Evolutionary conservation across 768 basidiomycete species (phyloP).

Genomic region (Lentinula boryana): DNA sequence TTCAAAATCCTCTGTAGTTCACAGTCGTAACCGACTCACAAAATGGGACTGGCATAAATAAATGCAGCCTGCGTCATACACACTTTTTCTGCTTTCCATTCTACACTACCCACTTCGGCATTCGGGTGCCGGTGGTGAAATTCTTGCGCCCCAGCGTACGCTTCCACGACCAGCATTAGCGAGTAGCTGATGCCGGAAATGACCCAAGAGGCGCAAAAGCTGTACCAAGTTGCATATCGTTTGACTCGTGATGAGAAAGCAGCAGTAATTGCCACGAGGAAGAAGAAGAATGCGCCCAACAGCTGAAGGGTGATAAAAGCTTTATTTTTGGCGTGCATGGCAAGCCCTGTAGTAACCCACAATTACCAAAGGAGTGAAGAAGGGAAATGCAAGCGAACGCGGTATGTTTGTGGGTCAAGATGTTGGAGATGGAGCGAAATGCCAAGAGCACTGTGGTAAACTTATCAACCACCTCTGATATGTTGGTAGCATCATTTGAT

Average conservation of each 20-base stretch:
- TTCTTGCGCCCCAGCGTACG: constrained; percentile 10
- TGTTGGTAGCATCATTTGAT: too few species aligned
- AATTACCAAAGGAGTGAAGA: neutral
- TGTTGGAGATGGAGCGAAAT: neutral
- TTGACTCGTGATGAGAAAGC: constrained; percentile 7
- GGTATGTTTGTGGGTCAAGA: neutral
- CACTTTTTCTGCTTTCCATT: constrained; percentile 7
- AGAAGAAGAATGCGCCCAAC: constrained; percentile 16
- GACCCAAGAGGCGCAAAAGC: constrained; percentile 23
- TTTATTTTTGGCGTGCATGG: neutral
- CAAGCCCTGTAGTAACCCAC: neutral
- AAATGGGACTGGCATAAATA: constrained; percentile 17
- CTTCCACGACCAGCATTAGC: constrained; percentile 13
- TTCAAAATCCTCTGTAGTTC: neutral
- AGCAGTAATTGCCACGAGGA: constrained; percentile 17
- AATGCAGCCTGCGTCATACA: constrained; percentile 20
- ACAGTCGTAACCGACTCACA: neutral
- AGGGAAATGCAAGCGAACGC: neutral
- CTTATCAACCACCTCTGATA: too few species aligned
- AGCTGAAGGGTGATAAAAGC: constrained; percentile 12
- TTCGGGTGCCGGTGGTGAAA: neutral
- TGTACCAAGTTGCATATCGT: constrained; percentile 24
- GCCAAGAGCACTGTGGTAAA: too few species aligned
- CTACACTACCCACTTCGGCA: neutral
- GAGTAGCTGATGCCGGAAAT: constrained; percentile 22